Conservation (phyloP, 805 yeast species). For the Spencermartinsiella europaea region DNA sequence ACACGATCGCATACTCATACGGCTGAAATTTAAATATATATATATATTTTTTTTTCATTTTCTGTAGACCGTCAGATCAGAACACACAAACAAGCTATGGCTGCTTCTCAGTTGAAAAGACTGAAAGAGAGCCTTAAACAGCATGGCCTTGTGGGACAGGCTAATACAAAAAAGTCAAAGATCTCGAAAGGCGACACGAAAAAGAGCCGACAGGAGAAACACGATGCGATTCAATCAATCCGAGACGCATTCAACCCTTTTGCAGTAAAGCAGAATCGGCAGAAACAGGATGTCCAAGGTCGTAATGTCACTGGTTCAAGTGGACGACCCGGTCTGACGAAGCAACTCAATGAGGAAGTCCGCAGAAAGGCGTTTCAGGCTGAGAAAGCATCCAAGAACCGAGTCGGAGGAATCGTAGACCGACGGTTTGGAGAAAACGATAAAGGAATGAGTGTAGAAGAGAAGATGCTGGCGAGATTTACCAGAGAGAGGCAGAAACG, state of each 20-base stretch:
- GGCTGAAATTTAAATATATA: too few species aligned
- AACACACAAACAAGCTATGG: too few species aligned
- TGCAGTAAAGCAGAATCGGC: constrained; percentile 66
- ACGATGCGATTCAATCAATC: constrained; percentile 50
- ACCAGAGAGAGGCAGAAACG: constrained; percentile 59
- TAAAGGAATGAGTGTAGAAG: constrained; percentile 68
- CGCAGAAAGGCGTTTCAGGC: constrained; percentile 60
- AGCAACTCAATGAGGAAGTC: constrained; percentile 60
- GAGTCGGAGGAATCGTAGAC: constrained; percentile 74
- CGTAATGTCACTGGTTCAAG: constrained; percentile 43
- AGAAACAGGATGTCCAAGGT: constrained; percentile 49
- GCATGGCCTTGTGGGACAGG: constrained; percentile 82
- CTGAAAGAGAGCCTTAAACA: constrained; percentile 70
- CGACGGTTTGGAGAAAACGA: constrained; percentile 90
- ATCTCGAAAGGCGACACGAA: not conserved
- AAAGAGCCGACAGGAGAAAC: constrained; percentile 51
- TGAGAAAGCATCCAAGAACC: constrained; percentile 54
- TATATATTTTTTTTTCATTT: too few species aligned
- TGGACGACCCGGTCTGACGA: constrained; percentile 65
- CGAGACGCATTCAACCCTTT: constrained; percentile 87
- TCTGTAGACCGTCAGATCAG: too few species aligned
- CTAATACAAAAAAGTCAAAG: constrained; percentile 43
- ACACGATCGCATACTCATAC: too few species aligned
- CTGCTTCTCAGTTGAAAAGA: constrained; percentile 82
- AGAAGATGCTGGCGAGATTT: constrained; percentile 91